phyloP scores from a whole-genome alignment of 805 yeast genomes.

The Ogataea thermomethanolica region DNA sequence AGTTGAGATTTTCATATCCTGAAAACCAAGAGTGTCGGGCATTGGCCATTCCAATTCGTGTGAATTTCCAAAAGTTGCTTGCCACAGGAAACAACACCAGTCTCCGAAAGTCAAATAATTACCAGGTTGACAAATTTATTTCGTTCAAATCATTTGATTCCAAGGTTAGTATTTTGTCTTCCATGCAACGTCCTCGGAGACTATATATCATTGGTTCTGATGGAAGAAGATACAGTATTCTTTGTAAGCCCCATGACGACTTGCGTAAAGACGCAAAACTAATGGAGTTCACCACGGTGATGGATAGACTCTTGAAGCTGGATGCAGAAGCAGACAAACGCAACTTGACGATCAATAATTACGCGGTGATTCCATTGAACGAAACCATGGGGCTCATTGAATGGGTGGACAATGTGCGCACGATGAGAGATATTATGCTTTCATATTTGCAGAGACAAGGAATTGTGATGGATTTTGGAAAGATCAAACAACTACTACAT shows the following conservation, averaged over 20 bases:
- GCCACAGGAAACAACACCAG: constrained; percentile 40
- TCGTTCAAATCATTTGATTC: constrained; percentile 65
- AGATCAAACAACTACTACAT: constrained; percentile 24
- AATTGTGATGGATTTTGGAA: constrained; percentile 27
- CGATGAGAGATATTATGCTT: constrained; percentile 61
- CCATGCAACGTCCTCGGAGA: constrained; percentile 85
- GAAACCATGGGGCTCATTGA: constrained; percentile 90
- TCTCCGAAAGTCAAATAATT: constrained; percentile 28
- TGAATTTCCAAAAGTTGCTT: constrained; percentile 69
- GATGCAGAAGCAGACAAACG: constrained; percentile 74
- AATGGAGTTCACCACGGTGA: constrained; percentile 85
- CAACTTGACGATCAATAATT: constrained; percentile 66
- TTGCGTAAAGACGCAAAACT: constrained; percentile 92
- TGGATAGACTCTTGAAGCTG: constrained; percentile 65
- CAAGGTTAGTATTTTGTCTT: constrained; percentile 64
- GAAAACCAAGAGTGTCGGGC: constrained; percentile 30
- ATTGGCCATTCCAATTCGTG: constrained; percentile 71
- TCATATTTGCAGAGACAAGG: constrained; percentile 25
- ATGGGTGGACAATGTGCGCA: constrained; percentile 74
- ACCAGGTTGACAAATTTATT: constrained; percentile 28
- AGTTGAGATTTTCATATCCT: constrained; percentile 37
- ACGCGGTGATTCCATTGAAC: constrained; percentile 83
- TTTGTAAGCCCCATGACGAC: constrained; percentile 87
- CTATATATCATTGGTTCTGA: constrained; percentile 74
- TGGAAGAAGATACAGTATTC: constrained; percentile 65